These are phyloP conservation scores for Physcia stellaris DNA, from an alignment of 495 filamentous ascomycete species.

Conservation along the genomic window DNA sequence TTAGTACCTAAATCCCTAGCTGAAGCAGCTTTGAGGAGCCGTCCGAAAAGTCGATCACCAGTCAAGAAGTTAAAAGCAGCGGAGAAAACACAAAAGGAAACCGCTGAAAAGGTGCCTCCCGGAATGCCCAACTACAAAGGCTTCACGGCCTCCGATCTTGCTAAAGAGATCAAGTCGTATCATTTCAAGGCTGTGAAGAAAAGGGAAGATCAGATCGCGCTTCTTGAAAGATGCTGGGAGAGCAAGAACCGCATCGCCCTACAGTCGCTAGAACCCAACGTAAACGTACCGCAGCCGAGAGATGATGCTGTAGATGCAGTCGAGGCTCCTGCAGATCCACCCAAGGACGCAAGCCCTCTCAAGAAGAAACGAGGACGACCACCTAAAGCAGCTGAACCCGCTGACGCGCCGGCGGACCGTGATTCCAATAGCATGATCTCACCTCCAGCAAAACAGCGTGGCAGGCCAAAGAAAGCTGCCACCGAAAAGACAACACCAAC, in stretches of 20 bases:
- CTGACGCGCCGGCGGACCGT: too few species aligned
- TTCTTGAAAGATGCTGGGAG: conserved; percentile 64
- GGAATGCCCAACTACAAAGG: conserved; percentile 48
- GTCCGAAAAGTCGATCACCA: conserved; percentile 10
- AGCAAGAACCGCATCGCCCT: conserved; percentile 22
- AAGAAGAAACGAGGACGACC: conserved; percentile 11
- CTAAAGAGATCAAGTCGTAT: conserved; percentile 46
- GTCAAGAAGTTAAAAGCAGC: conserved; percentile 1
- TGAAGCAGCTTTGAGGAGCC: conserved; percentile 6
- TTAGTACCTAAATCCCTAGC: conserved; percentile 10
- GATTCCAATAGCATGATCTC: neutral
- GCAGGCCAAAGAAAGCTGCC: conserved; percentile 28
- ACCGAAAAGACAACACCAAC: conserved; percentile 4
- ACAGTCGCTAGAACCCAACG: conserved; percentile 6
- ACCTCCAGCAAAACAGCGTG: conserved; percentile 20
- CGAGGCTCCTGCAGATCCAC: conserved; percentile 1
- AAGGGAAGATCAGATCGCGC: conserved; percentile 54
- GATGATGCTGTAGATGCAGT: neutral
- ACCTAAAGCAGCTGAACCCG: conserved; percentile 1
- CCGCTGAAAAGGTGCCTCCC: conserved; percentile 1
- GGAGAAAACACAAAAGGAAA: neutral
- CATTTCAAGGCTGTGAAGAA: conserved; percentile 66
- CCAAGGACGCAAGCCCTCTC: conserved; percentile 20
- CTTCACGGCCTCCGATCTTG: conserved; percentile 49
- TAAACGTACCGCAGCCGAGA: conserved; percentile 1